Evolutionary conservation across 2,329 filamentous ascomycete genomes (phyloP).

Genomic region (Sarocladiaceae sp.): DNA sequence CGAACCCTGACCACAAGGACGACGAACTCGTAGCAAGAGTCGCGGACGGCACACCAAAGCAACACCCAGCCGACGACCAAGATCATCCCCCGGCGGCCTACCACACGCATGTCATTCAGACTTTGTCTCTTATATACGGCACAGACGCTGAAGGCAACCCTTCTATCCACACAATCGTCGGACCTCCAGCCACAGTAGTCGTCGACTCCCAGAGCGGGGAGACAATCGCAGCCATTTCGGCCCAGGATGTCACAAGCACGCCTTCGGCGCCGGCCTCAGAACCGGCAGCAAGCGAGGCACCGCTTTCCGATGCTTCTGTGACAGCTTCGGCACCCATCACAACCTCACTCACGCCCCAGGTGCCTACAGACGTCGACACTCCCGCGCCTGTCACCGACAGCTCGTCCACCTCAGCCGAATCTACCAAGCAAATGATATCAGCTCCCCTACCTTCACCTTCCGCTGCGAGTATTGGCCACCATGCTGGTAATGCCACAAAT

Average conservation of each 20-base stretch:
- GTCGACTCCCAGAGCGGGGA: conserved; percentile 30
- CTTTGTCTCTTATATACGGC: conserved; percentile 50
- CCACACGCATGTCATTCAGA: conserved; percentile 47
- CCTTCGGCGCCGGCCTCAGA: conserved; percentile 20
- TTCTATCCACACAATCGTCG: conserved; percentile 37
- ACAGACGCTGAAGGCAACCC: conserved; percentile 44
- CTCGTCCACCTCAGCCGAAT: neutral
- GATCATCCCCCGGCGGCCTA: conserved; percentile 15
- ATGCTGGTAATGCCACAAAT: neutral
- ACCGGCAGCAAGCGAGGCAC: conserved; percentile 18
- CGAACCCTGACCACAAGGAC: conserved; percentile 13
- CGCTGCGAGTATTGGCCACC: neutral
- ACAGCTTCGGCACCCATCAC: neutral
- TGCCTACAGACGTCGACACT: too few relatives aligned
- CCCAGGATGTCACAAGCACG: conserved; percentile 17
- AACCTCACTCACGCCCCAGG: neutral
- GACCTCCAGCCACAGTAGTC: conserved; percentile 33
- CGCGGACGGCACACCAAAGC: conserved; percentile 13
- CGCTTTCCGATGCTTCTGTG: conserved; percentile 12
- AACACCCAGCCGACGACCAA: neutral
- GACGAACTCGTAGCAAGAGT: conserved; percentile 14
- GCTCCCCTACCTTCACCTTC: neutral
- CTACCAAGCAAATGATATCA: neutral
- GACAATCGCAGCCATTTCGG: conserved; percentile 28
- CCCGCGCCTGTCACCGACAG: too few relatives aligned